A percentile compares a stretch with the other conserved stretches of the same genome.
These are phyloP conservation scores for Candida orba DNA, from an alignment of 805 yeast species.

Conservation along the genomic window DNA sequence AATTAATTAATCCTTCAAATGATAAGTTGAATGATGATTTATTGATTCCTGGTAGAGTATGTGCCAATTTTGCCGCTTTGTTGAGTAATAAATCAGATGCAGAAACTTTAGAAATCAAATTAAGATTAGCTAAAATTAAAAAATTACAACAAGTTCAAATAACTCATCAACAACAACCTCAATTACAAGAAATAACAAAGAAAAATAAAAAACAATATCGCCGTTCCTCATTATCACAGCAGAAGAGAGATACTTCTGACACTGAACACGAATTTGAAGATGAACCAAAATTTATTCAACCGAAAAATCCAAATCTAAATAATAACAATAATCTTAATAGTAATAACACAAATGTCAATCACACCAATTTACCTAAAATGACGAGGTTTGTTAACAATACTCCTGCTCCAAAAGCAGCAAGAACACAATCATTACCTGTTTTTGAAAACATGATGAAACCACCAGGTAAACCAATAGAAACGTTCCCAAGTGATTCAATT, in stretches of 20 bases:
- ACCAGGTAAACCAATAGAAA: slow-evolving; percentile 14
- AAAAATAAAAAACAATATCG: slow-evolving; percentile 2
- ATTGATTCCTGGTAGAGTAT: slow-evolving; percentile 49
- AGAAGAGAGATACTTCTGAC: slow-evolving; percentile 13
- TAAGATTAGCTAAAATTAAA: slow-evolving; percentile 32
- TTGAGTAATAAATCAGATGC: slow-evolving; percentile 28
- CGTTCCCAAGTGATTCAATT: slow-evolving; percentile 22
- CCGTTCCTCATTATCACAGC: slow-evolving; percentile 8
- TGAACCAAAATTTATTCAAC: slow-evolving; percentile 8
- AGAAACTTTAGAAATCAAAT: slow-evolving; percentile 50
- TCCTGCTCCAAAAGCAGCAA: slow-evolving; percentile 40
- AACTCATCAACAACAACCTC: slow-evolving; percentile 5
- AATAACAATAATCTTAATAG: too few species aligned
- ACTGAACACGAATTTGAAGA: slow-evolving; percentile 19
- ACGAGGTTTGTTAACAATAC: slow-evolving; percentile 33
- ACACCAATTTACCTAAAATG: slow-evolving; percentile 11
- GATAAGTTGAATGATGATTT: slow-evolving; percentile 19
- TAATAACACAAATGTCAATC: too few species aligned
- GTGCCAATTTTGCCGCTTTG: slow-evolving; percentile 48
- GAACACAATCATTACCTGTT: slow-evolving; percentile 38
- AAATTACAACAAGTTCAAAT: slow-evolving; percentile 1
- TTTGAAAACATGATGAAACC: slow-evolving; percentile 17
- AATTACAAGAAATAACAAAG: slow-evolving; percentile 1
- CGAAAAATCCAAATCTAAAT: not conserved
- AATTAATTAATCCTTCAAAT: slow-evolving; percentile 18